Base-by-base conservation (phyloP, 768 basidiomycete genomes). In the Boletus reticulatus region DNA sequence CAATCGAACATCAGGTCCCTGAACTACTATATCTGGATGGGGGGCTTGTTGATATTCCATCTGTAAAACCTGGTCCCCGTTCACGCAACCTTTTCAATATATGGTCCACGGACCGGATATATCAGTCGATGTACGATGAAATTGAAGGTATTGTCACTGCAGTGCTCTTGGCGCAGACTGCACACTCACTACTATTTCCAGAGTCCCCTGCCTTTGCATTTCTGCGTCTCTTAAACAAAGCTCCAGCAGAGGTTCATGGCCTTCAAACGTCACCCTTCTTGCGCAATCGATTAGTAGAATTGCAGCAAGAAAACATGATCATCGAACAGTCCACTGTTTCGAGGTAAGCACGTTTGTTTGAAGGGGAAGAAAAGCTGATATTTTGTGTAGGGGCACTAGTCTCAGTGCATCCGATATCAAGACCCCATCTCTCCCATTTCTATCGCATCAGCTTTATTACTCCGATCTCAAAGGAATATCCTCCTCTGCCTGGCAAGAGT, bases 51-150 rank as follows among this genome's bases (percentile, higher is more conserved):
- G 73, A 82, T 58, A 74, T 89, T 43, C 89, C 92, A 2, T 76
- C 73, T 5, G 80, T 87, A 64, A 65, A 76, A n/a, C 74, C 80
- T 16, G 66, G 66, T 16, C 69, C 73, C 16, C 75, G 77, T 17
- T 78, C 76, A 8, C 82, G 84, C 47, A 87, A 83, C 53, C 74
- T 94, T 57, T 84, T 92, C 74, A 94, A 89, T 69, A 95, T 99
- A 53, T 99, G 97, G 96, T 80, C 85, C 1, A 80, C 87, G 0
- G 89, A 92, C 60, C 84, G 88, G 81, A 86, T 98, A 41, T 76
- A 87, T 55, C 75, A 72, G 36, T 93, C 92, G 6, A 66, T 92
- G 19, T 75, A 80, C 43, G 78, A 86, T n/a, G 75, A 71, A 44
- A 45, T 71, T 37, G 72, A 83, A 68, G 78, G 89, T 89, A 65